A percentile compares a stretch with the other conserved stretches of the same genome.
Evolutionary conservation across 2,329 filamentous ascomycete genomes (phyloP).

Genomic region (Aspergillus ochraceoroseus): DNA sequence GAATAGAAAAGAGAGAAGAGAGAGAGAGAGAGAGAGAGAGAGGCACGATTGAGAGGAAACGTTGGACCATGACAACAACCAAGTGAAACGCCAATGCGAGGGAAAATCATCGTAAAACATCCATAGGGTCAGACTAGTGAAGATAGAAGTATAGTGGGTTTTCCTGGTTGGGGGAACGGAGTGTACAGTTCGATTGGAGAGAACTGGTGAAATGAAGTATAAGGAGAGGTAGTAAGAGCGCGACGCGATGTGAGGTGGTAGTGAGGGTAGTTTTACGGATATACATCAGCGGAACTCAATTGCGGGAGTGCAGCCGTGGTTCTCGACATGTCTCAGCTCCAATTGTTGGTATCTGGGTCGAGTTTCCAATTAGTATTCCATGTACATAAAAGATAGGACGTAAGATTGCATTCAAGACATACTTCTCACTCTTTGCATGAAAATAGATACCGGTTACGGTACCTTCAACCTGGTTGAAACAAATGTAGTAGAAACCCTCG

Average conservation of each 20-base stretch:
- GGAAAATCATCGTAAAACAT: constrained; percentile 16
- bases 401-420: constrained; percentile 47
- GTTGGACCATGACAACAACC: constrained; percentile 13
- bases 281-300: constrained; percentile 82
- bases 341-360: constrained; percentile 91
- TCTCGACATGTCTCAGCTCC: constrained; percentile 80
- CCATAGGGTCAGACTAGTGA: constrained; percentile 1
- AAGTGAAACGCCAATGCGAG: constrained; percentile 17
- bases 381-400: neutral
- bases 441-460: constrained; percentile 93
- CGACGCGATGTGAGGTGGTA: neutral
- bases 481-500: constrained; percentile 98
- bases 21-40: neutral
- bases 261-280: too few species aligned
- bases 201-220: constrained; percentile 1
- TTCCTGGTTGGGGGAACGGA: too few species aligned
- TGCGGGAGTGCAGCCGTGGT: constrained; percentile 75
- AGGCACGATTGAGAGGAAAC: constrained; percentile 3
- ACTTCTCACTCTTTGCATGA: constrained; percentile 97
- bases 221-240: constrained; percentile 1
- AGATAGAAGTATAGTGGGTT: constrained; percentile 3
- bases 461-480: constrained; percentile 87
- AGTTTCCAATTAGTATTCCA: constrained; percentile 16
- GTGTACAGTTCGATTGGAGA: neutral
- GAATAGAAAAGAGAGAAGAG: too few species aligned